These are phyloP conservation scores for Colletotrichum chlorophyti DNA, from an alignment of 2,329 filamentous ascomycete species.

Conservation along the genomic window DNA sequence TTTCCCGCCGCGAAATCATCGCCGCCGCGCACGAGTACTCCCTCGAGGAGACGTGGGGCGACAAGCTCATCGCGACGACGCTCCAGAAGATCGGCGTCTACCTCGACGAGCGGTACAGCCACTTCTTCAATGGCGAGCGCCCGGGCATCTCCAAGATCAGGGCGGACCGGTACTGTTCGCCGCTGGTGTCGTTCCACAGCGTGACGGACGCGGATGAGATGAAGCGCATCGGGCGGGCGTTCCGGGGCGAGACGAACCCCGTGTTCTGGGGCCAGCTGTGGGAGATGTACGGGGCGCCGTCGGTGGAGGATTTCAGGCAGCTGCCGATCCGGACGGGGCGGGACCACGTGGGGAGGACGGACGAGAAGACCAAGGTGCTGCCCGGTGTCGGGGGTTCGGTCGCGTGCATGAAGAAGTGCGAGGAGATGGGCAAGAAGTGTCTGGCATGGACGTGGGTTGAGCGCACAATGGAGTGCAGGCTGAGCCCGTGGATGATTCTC, in stretches of 20 bases:
- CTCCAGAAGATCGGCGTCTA: slow-evolving; percentile 61
- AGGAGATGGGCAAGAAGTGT: slow-evolving; percentile 45
- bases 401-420: slow-evolving; percentile 52
- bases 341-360: slow-evolving; percentile 59
- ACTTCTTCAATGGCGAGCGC: slow-evolving; percentile 62
- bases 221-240: slow-evolving; percentile 49
- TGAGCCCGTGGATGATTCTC: slow-evolving; percentile 57
- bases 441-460: slow-evolving; percentile 60
- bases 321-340: slow-evolving; percentile 44
- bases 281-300: slow-evolving; percentile 51
- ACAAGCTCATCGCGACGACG: slow-evolving; percentile 59
- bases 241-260: slow-evolving; percentile 45
- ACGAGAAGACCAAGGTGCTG: slow-evolving; percentile 48
- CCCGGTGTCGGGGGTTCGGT: slow-evolving; percentile 45
- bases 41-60: slow-evolving; percentile 59
- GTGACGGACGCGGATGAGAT: slow-evolving; percentile 53
- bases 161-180: slow-evolving; percentile 58
- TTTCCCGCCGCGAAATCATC: slow-evolving; percentile 50
- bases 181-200: slow-evolving; percentile 61
- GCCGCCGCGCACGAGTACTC: slow-evolving; percentile 53
- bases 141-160: slow-evolving; percentile 56
- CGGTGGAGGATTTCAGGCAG: slow-evolving; percentile 44
- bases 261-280: slow-evolving; percentile 59
- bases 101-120: slow-evolving; percentile 60
- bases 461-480: slow-evolving; percentile 46